These are phyloP conservation scores for Dianthus caryophyllus DNA, from an alignment of 148 eudicot genomes.

Conservation along the genomic window DNA sequence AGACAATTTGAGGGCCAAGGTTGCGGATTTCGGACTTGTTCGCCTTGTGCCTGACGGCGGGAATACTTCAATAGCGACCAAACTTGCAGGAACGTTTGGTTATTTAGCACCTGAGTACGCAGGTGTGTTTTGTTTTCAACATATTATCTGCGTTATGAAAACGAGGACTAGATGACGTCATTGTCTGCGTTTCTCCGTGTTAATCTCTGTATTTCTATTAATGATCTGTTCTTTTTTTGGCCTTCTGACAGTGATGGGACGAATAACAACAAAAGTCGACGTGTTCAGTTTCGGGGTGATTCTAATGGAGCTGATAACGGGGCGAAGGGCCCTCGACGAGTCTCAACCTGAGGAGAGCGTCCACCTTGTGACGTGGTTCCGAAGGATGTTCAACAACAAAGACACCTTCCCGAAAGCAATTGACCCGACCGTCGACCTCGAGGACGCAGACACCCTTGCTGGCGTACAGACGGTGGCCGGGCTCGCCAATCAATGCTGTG, in stretches of 20 bases:
- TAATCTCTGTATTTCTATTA: neutral
- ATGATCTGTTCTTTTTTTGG: neutral
- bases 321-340: constrained; percentile 54
- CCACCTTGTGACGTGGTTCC: constrained; percentile 72
- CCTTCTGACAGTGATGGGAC: constrained; percentile 46
- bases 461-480: constrained; percentile 53
- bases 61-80: constrained; percentile 58
- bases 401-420: constrained; percentile 48
- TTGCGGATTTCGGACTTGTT: constrained; percentile 86
- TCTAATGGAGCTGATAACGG: constrained; percentile 54
- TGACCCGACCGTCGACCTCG: constrained; percentile 46
- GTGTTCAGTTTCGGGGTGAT: constrained; percentile 76
- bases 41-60: constrained; percentile 69
- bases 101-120: constrained; percentile 88
- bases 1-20: constrained; percentile 74
- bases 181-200: neutral
- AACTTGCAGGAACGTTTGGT: constrained; percentile 76
- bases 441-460: constrained; percentile 44
- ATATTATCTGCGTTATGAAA: neutral
- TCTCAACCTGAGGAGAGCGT: constrained; percentile 47
- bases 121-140: constrained; percentile 21
- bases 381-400: constrained; percentile 45
- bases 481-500: constrained; percentile 72
- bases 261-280: constrained; percentile 70
- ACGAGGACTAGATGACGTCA: neutral